These are phyloP conservation scores for Colletotrichum liriopes DNA, from an alignment of 2,329 filamentous ascomycete species.

Conservation along the genomic window DNA sequence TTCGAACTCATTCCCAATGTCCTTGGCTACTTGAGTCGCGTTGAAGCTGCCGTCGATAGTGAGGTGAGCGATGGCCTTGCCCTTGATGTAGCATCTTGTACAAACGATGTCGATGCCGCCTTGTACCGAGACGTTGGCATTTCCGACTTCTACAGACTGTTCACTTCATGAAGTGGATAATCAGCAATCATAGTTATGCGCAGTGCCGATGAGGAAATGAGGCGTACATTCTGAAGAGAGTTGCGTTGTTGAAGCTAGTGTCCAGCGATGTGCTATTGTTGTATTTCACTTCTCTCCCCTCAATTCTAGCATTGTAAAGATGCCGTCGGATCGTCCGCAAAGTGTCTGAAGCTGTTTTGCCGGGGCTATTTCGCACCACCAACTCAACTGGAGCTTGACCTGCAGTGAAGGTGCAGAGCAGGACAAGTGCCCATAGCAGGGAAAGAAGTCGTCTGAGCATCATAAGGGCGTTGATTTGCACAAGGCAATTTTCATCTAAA, in stretches of 20 bases:
- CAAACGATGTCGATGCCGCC: constrained; percentile 60
- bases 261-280: constrained; percentile 54
- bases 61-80: constrained; percentile 59
- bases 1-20: constrained; percentile 52
- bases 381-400: constrained; percentile 15
- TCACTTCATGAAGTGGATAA: background rate
- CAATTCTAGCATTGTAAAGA: constrained; percentile 20
- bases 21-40: constrained; percentile 50
- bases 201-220: too few relatives aligned
- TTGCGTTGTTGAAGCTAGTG: constrained; percentile 57
- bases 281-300: constrained; percentile 23
- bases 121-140: constrained; percentile 44
- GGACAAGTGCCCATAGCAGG: background rate
- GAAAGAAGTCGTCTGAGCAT: background rate
- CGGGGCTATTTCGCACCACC: constrained; percentile 22
- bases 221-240: constrained; percentile 54
- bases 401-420: background rate
- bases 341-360: constrained; percentile 21
- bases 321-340: constrained; percentile 20
- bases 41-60: constrained; percentile 60
- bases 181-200: background rate
- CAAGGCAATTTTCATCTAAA: background rate
- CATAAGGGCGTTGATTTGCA: background rate
- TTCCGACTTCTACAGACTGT: constrained; percentile 34
- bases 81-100: constrained; percentile 66